Evolutionary conservation across 345 rosid genomes (phyloP), one percentile per base, ranked within the genome.

Genomic region (Salix koriyanagi): DNA sequence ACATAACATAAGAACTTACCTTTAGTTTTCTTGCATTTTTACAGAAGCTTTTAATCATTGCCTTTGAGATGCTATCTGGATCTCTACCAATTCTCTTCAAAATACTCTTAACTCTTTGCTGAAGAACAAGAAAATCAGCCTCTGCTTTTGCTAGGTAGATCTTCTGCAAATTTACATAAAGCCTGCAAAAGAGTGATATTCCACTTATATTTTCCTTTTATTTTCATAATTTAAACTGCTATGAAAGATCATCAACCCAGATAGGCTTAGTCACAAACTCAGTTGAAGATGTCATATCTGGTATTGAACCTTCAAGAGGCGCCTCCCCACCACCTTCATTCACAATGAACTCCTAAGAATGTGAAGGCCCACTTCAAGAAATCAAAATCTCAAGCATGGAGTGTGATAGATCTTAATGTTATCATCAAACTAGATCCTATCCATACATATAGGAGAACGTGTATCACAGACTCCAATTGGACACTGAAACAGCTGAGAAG

Each of bases 271-370:
- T 60, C 56, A 89, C 96, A 85, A 67, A 95, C 99, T 95, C 99
- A 34, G 99, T 95, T 79, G 99, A 93, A 79, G 99, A 95, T 42
- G 99, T 93, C 97, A 95, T 95, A 86, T 95, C 99, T 25, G 98
- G 99, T 69, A 95, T 91, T n/a, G 95, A 91, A 52, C 99, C 99
- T 87, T 93, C 98, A 69, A 96, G 97, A 23, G 99, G 99, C 76
- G 86, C 92, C 84, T 93, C 99, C 52, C 96, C 97, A 73, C 82
- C 82, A 48, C 99, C 98, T 91, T 96, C 99, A 85, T 87, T 87
- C 67, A 74, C 79, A 82, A 96, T 86, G 85, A 96, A 96, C 78
- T 96, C 99, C 99, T 96, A 83, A 13, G 70, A 75, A 69, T 68
- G 28, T 39, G 30, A 78, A 84, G 41, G 77, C 75, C 44, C 28